phyloP scores from a whole-genome alignment of 176 grass and related monocot species.

The Tillandsia leiboldiana region DNA sequence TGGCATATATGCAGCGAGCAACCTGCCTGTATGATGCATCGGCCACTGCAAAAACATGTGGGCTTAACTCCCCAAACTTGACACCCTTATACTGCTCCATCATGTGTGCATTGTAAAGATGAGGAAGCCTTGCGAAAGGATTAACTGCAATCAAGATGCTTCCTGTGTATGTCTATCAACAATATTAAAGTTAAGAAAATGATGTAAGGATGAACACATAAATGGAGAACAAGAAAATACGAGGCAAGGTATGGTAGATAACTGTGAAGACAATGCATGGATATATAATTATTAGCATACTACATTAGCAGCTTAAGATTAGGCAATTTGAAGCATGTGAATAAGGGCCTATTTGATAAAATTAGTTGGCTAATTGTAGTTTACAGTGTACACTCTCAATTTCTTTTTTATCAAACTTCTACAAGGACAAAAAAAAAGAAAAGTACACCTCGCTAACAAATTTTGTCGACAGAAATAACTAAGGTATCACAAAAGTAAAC shows the following conservation, averaged over 20 bases:
- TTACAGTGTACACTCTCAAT: too few species aligned
- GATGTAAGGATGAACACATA: conserved; percentile 4
- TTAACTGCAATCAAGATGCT: conserved; percentile 74
- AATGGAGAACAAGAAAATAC: neutral
- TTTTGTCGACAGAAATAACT: too few species aligned
- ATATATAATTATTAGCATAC: neutral
- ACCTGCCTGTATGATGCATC: conserved; percentile 47
- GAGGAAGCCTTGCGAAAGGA: conserved; percentile 54
- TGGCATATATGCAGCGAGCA: conserved; percentile 2
- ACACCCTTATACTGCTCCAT: conserved; percentile 76
- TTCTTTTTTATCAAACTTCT: too few species aligned
- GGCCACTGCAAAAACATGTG: conserved; percentile 68
- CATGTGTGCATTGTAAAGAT: conserved; percentile 64
- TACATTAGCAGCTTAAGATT: too few species aligned
- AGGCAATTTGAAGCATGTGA: too few species aligned
- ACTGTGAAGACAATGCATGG: neutral
- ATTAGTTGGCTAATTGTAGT: too few species aligned
- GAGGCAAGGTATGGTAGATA: neutral
- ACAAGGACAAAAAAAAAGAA: too few species aligned
- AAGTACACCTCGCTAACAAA: too few species aligned
- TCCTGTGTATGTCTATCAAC: conserved; percentile 61
- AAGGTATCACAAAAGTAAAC: too few species aligned
- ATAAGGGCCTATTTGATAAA: too few species aligned
- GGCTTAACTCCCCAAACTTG: conserved; percentile 65
- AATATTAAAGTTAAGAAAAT: neutral